Evolutionary conservation across 352 stramenopile genomes (phyloP).

Genomic region (Phytophthora pluvialis): DNA sequence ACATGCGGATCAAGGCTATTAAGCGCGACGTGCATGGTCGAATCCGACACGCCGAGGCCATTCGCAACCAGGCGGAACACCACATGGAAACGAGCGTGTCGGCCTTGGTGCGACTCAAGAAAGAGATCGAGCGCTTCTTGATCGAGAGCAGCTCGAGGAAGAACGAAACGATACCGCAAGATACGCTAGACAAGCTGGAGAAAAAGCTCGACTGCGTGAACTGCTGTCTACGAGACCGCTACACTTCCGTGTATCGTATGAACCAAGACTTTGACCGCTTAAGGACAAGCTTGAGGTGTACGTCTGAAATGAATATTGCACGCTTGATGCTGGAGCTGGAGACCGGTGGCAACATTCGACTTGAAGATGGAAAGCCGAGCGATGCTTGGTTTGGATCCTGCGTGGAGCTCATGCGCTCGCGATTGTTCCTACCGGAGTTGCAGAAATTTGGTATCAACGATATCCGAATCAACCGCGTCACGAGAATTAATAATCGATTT

Average conservation of each 20-base stretch:
- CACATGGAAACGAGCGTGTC: slow-evolving; percentile 57
- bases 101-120: slow-evolving; percentile 58
- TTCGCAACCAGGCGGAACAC: slow-evolving; percentile 54
- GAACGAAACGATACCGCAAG: slow-evolving; percentile 6
- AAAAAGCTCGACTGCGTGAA: slow-evolving; percentile 57
- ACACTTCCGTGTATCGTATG: slow-evolving; percentile 50
- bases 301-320: slow-evolving; percentile 79
- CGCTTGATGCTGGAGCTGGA: slow-evolving; percentile 90
- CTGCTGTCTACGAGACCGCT: slow-evolving; percentile 49
- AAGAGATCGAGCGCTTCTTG: slow-evolving; percentile 68
- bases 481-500: slow-evolving; percentile 90
- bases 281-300: slow-evolving; percentile 44
- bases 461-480: slow-evolving; percentile 82
- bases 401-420: slow-evolving; percentile 80
- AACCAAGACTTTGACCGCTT: slow-evolving; percentile 71
- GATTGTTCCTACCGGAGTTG: slow-evolving; percentile 68
- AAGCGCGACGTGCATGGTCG: slow-evolving; percentile 77
- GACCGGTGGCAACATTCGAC: slow-evolving; percentile 90
- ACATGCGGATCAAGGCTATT: slow-evolving; percentile 93
- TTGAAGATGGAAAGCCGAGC: slow-evolving; percentile 84
- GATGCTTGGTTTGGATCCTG: slow-evolving; percentile 90
- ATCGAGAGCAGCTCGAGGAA: slow-evolving; percentile 19
- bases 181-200: slow-evolving; percentile 26
- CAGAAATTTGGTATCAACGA: slow-evolving; percentile 60
- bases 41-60: slow-evolving; percentile 53